Evolutionary conservation across 495 filamentous ascomycete genomes (phyloP), one percentile per base, ranked within the genome.

Genomic region (Glarea lozoyensis): DNA sequence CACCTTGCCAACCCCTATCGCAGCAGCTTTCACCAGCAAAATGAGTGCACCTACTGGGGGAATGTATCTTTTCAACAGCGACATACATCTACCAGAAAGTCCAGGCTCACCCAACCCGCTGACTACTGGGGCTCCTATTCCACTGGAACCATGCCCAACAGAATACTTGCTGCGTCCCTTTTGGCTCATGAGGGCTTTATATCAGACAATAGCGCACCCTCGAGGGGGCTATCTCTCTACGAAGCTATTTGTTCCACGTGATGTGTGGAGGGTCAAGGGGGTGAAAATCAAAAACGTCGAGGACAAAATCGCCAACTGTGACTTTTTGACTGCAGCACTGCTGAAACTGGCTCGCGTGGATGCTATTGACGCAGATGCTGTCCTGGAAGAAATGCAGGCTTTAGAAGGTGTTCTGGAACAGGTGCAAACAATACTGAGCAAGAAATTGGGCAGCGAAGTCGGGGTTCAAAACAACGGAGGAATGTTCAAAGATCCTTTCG

Each of bases 301-400:
- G 39, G 92, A 98, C 48, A 98, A 98, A 63, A 82, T 96, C 21
- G 76, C 87, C n/a, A 84, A 83, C 42, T 96, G 89, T 52, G 93
- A 98, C 56, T 68, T 88, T 25, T 68, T 98, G 27, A 96, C 89
- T 6, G 93, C 92, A 2, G 89, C 92, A 12, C 67, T 98, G 33
- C 70, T 85, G 33, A 90, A 86, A 55, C 70, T 98, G 20, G 75
- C 79, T 12, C 75, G 77, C 40, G 88, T 95, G 4, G 88, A 96
- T 51, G 88, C 79, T 2, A 81, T 79, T 46, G 89, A 97, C 58
- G 86, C 89, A 2, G 88, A 94, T 52, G 85, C 88, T 15, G 79
- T 98, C 12, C 66, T 93, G 22, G 89, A 95, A 52, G 92, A 98
- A 58, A 94, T 98, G 86, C 86, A 96, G 56, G 68, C 77, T n/a